Percentiles rank a stretch among this genome's conserved stretches.
These are phyloP conservation scores for Quambalaria eucalypti DNA, from an alignment of 1,284 basidiomycete species.

Conservation along the genomic window DNA sequence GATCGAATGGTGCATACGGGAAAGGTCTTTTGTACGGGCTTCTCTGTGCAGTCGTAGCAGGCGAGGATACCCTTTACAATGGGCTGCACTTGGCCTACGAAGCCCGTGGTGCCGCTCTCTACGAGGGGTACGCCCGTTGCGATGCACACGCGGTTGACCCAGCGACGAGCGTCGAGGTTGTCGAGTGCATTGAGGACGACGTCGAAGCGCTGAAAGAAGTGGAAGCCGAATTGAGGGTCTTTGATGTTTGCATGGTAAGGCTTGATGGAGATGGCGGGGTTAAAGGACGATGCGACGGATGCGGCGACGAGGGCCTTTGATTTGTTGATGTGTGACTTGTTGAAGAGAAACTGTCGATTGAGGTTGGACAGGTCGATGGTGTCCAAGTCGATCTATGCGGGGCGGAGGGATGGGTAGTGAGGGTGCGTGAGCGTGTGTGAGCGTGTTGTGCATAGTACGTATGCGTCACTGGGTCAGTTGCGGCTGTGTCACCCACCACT, in stretches of 20 bases:
- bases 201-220: slow-evolving; percentile 82
- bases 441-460: not conserved
- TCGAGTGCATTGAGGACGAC: slow-evolving; percentile 93
- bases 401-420: not conserved
- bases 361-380: slow-evolving; percentile 98
- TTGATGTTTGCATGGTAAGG: slow-evolving; percentile 95
- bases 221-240: slow-evolving; percentile 72
- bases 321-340: slow-evolving; percentile 93
- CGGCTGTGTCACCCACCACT: slow-evolving; percentile 43
- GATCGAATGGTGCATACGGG: slow-evolving; percentile 97
- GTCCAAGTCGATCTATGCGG: slow-evolving; percentile 69
- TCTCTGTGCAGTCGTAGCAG: slow-evolving; percentile 49
- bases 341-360: slow-evolving; percentile 94
- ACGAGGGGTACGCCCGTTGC: slow-evolving; percentile 81
- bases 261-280: slow-evolving; percentile 75
- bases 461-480: not conserved
- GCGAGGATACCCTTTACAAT: slow-evolving; percentile 51
- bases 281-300: slow-evolving; percentile 78
- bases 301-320: slow-evolving; percentile 90
- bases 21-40: slow-evolving; percentile 83
- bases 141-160: slow-evolving; percentile 88
- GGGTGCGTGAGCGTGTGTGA: not conserved
- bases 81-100: slow-evolving; percentile 64
- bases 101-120: slow-evolving; percentile 93
- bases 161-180: slow-evolving; percentile 55